Evolutionary conservation across 148 eudicot genomes (phyloP).

Genomic region (Arctostaphylos glauca): DNA sequence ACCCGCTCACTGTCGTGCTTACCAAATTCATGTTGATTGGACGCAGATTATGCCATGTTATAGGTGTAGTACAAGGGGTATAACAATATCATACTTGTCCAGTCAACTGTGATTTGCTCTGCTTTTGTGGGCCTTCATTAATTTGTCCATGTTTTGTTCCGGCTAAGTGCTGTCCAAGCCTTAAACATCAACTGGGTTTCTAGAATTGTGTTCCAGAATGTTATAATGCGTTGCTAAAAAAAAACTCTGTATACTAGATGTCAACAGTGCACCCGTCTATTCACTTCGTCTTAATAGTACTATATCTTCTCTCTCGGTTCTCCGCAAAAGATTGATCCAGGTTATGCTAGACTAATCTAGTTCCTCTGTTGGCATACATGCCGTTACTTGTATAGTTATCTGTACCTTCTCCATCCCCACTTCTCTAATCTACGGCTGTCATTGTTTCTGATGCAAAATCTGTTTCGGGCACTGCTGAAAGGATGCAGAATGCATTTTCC

Average conservation of each 20-base stretch:
- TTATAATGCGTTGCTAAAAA: neutral
- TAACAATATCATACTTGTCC: neutral
- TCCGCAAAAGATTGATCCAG: neutral
- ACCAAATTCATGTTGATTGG: neutral
- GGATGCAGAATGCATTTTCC: neutral
- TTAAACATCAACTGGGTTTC: neutral
- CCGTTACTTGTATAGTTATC: neutral
- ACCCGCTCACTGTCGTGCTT: neutral
- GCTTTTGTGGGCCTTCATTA: constrained; percentile 1
- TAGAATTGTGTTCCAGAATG: neutral
- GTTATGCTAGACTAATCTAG: constrained; percentile 2
- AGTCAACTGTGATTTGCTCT: neutral
- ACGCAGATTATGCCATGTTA: neutral
- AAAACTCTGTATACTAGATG: neutral
- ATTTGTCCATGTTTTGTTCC: neutral
- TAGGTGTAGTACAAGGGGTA: neutral
- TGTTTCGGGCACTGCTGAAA: neutral
- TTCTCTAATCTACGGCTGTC: neutral
- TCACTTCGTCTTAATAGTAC: neutral
- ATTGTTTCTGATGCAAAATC: neutral
- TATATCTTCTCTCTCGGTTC: neutral
- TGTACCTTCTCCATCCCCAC: neutral
- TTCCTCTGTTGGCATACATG: neutral
- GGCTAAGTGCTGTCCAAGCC: neutral
- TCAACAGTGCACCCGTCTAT: neutral